These are phyloP conservation scores for Thinopyrum elongatum DNA, from an alignment of 176 grass and related monocot species.

Conservation along the genomic window DNA sequence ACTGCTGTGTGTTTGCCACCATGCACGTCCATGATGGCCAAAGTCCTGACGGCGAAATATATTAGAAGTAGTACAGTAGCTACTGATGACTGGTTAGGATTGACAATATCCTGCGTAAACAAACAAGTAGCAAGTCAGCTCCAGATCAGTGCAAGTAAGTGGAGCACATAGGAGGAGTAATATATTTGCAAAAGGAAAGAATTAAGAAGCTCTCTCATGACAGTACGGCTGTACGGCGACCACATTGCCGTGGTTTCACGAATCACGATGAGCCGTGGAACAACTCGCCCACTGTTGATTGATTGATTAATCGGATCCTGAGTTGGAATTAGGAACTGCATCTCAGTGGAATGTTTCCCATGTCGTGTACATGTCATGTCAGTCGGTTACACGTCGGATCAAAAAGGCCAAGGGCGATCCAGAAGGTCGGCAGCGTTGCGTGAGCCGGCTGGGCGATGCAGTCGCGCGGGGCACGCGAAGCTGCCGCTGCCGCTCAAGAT, in stretches of 20 bases:
- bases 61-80: neutral
- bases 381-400: too few species aligned
- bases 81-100: neutral
- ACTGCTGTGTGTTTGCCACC: constrained; percentile 22
- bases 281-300: neutral
- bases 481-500: neutral
- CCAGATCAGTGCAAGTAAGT: neutral
- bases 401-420: too few species aligned
- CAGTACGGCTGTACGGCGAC: neutral
- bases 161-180: neutral
- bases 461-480: neutral
- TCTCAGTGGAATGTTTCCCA: neutral
- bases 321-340: neutral
- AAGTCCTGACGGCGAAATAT: neutral
- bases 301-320: neutral
- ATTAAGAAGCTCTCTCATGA: too few species aligned
- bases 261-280: too few species aligned
- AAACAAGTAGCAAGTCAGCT: neutral
- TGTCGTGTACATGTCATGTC: too few species aligned
- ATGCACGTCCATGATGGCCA: neutral
- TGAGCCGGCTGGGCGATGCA: neutral
- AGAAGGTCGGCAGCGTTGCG: neutral
- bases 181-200: neutral
- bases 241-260: neutral
- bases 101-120: neutral